These are phyloP conservation scores for Hypoxylon sp. DNA, from an alignment of 2,329 filamentous ascomycete species.

Conservation along the genomic window DNA sequence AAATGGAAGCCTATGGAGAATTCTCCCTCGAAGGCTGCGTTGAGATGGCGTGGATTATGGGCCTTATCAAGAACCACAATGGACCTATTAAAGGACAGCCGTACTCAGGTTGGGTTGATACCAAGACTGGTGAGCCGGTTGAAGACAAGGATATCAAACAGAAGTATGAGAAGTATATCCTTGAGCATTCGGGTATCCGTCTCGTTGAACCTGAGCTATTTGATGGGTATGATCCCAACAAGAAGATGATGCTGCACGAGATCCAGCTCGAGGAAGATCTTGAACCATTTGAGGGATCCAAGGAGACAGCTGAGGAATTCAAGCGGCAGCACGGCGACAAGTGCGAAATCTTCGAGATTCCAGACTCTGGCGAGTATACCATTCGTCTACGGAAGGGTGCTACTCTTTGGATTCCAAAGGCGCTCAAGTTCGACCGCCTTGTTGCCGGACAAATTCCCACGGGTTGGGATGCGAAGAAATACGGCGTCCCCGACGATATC, in stretches of 20 bases:
- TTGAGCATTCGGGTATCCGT: slow-evolving; percentile 97
- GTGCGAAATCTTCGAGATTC: slow-evolving; percentile 96
- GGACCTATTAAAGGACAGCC: slow-evolving; percentile 95
- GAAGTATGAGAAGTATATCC: slow-evolving; percentile 97
- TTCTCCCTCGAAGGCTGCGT: slow-evolving; percentile 98
- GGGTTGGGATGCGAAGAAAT: slow-evolving; percentile 96
- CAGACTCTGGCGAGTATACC: slow-evolving; percentile 93
- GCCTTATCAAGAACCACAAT: slow-evolving; percentile 98
- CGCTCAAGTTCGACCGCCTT: slow-evolving; percentile 94
- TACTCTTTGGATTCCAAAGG: slow-evolving; percentile 95
- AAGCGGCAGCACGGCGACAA: slow-evolving; percentile 97
- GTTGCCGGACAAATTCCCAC: slow-evolving; percentile 97
- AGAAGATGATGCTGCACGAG: slow-evolving; percentile 98
- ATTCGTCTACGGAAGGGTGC: slow-evolving; percentile 97
- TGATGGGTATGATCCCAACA: slow-evolving; percentile 95
- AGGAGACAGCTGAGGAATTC: slow-evolving; percentile 98
- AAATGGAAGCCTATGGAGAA: slow-evolving; percentile 97
- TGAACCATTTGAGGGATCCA: slow-evolving; percentile 96
- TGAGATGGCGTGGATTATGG: slow-evolving; percentile 99
- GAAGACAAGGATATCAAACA: slow-evolving; percentile 98
- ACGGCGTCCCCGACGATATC: slow-evolving; percentile 97
- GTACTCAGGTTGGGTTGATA: slow-evolving; percentile 97
- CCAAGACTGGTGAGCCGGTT: slow-evolving; percentile 93
- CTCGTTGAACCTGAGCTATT: slow-evolving; percentile 98
- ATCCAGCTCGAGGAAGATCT: slow-evolving; percentile 98